Evolutionary conservation across 129 eudicot species (phyloP), one percentile per base, ranked within the genome.

Genomic region (Saposhnikovia divaricata): DNA sequence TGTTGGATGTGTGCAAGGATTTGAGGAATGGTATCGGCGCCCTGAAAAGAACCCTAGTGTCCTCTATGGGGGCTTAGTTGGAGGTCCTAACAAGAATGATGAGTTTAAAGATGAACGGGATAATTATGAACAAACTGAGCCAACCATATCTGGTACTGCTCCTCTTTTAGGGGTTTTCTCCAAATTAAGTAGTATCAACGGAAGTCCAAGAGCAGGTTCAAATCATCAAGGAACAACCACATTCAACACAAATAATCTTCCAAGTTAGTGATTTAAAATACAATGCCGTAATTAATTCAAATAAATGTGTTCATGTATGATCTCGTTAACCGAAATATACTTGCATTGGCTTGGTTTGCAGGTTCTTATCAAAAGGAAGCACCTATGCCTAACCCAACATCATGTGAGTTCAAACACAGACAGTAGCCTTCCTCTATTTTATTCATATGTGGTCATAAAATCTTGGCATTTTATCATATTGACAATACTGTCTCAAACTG

Each of bases 101-200:
- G 86, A 90, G 9, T 96, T 85, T 74, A 53, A 44, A 18, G 97
- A 96, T 74, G 93, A 87, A 71, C 90, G 99, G 27, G 75, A 91
- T 28, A 88, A 87, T 84, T 96, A 96, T 81, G 96, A 92, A 77
- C 97, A 92, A 77, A 84, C 98, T 16, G 99, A 96, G 82, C 97
- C 99, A 16, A 92, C 97, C 19, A 73, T 84, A 37, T 90, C 96
- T 25, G 98, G 97, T 18, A 86, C 97, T 15, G 98, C 98, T 50
- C 96, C 99, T 81, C 97, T 96, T 45, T 74, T 96, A 18, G 99
- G 99, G 42, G 90, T 96, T 74, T 87, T 96, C 87, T 66, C 90
- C 73, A 92, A 84, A 85, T 69, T 96, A 70, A 87, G 85, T 23
- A 78, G 84, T 72, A 78, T 85, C 47, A 59, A 77, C 65, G 85